These are phyloP conservation scores for Russula sp. DNA, from an alignment of 768 basidiomycete species.

Conservation along the genomic window DNA sequence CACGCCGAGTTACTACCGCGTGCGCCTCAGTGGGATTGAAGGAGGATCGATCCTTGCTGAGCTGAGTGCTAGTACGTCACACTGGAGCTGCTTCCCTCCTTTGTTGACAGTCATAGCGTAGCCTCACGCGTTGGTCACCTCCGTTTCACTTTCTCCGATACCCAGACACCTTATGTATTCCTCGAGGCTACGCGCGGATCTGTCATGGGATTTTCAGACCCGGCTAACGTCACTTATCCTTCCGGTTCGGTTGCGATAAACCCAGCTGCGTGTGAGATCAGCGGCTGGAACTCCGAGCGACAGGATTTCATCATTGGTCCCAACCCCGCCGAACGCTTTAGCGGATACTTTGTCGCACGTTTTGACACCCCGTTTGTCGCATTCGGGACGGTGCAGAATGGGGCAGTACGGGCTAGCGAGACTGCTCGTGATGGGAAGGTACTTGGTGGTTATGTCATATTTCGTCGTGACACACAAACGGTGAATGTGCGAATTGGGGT, in stretches of 20 bases:
- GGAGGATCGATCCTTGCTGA: constrained; percentile 51
- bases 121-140: constrained; percentile 74
- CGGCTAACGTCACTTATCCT: constrained; percentile 47
- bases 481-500: constrained; percentile 60
- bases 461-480: constrained; percentile 31
- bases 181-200: constrained; percentile 62
- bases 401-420: background rate
- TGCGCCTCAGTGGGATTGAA: constrained; percentile 46
- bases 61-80: constrained; percentile 53
- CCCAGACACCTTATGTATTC: constrained; percentile 49
- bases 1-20: constrained; percentile 25
- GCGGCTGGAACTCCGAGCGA: constrained; percentile 59
- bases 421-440: constrained; percentile 34
- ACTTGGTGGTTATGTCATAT: constrained; percentile 47
- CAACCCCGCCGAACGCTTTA: constrained; percentile 30
- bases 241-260: constrained; percentile 46
- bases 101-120: constrained; percentile 25
- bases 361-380: constrained; percentile 43
- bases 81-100: background rate
- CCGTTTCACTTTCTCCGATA: constrained; percentile 55
- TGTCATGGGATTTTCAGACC: constrained; percentile 48
- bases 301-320: constrained; percentile 69
- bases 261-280: constrained; percentile 42
- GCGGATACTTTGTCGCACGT: constrained; percentile 53
- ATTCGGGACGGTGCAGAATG: constrained; percentile 30